Base-by-base conservation (phyloP, 352 stramenopile genomes). In the Phytophthora palmivora region DNA sequence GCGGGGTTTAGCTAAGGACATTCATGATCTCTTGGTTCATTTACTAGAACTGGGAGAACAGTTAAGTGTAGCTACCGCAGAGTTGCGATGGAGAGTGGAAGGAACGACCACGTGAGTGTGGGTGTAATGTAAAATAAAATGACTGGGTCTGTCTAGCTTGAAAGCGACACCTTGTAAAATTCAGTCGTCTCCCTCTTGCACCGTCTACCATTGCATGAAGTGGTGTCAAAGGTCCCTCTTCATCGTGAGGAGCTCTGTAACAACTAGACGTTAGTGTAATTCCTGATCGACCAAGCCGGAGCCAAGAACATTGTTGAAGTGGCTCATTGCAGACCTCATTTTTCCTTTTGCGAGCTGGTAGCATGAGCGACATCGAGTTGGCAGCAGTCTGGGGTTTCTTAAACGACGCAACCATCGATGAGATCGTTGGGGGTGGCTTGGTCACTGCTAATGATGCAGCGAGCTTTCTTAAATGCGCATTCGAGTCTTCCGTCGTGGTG, bases 81-180 rank as follows among this genome's bases (percentile, higher is more conserved):
- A 61, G 22, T 24, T 73, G 14, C 26, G 37, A 15, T 70, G 64
- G 64, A 45, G 64, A 18, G 19, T 65, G 12, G 45, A 67, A 48
- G 47, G 11, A 5, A 43, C 54, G 6, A 58, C 41, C 19, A 34
- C 9, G 0, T 30, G 59, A 15, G 59, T 68, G 5, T 72, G 42
- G 37, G 36, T 72, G 18, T 67, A 55, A 26, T 43, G 19, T 49
- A 28, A 10, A 16, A 53, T 33, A 45, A 45, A 6, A 28, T 28
- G 24, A 3, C 24, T 6, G 24, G 3, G 24, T 28, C n/a, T 28
- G 24, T 28, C 24, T 28, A 28, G 24, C 6, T 28, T 28, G 24
- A 6, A 6, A 28, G 24, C 24, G 24, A 28, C 24, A 30, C 24
- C 10, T 24, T 48, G 22, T 50, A 26, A 26, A 48, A 21, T 48